Evolutionary conservation across 192 early-diverging fungal genomes (phyloP), one percentile per base, ranked within the genome.

Genomic region (Chytriomyces sp.): DNA sequence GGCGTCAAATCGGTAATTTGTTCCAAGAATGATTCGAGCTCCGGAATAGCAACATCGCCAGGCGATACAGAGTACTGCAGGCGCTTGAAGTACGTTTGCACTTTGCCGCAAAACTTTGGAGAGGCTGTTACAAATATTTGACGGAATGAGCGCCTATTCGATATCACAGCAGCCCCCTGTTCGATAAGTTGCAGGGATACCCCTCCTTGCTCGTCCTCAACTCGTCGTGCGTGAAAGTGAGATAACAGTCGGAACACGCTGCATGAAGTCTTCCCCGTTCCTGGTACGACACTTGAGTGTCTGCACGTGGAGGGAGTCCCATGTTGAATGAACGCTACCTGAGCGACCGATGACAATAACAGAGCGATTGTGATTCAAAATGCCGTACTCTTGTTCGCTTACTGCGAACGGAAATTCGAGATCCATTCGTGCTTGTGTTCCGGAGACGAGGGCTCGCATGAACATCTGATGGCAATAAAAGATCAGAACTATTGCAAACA

Each of bases 91-190:
- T 76, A 76, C 12, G 6, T 32, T 30, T 64, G 26, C 14, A 76
- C 71, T n/a, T 72, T 71, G n/a, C 28, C 36, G 39, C 75, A 76
- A 37, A 76, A 76, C 26, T 60, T 63, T 7, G 75, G 75, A 41
- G 70, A 74, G 2, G 75, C 75, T 7, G 75, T 76, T 4, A 76
- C 62, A 72, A 76, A 76, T 33, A 76, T 55, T 44, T 76, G 75
- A 12, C 62, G 72, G 6, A 76, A 65, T 3, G 39, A 12, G 17
- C 12, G 26, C 33, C 34, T 52, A 28, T 26, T 67, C 64, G 39
- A 12, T 62, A 69, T 69, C 12, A 1, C 67, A 12, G 31, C n/a
- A n/a, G n/a, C n/a, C n/a, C n/a, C n/a, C n/a, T n/a, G n/a, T n/a
- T n/a, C n/a, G n/a, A n/a, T n/a, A n/a, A n/a, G n/a, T n/a, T n/a